These are phyloP conservation scores for Fusarium sp. DNA, from an alignment of 2,329 filamentous ascomycete species.

Conservation along the genomic window DNA sequence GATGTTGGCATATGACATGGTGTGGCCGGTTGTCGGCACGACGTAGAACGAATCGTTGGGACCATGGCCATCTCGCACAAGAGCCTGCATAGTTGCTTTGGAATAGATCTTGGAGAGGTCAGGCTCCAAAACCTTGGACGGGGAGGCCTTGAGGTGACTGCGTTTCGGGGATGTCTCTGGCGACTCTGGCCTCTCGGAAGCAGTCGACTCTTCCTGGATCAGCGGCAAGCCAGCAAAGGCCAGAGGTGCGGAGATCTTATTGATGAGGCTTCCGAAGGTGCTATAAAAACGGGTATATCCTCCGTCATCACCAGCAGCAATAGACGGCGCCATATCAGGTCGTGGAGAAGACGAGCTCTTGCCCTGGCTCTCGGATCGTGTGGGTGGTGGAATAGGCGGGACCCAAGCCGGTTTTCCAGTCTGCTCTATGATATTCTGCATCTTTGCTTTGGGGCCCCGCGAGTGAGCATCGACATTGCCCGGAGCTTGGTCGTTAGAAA, in stretches of 20 bases:
- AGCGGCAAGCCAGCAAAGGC: constrained; percentile 94
- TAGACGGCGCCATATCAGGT: constrained; percentile 39
- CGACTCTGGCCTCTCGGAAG: constrained; percentile 47
- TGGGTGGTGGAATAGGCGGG: constrained; percentile 52
- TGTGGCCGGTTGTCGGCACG: constrained; percentile 91
- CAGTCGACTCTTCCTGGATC: constrained; percentile 61
- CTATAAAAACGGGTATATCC: constrained; percentile 93
- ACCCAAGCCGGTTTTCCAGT: constrained; percentile 66
- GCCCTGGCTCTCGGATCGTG: constrained; percentile 41
- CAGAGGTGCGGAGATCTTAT: constrained; percentile 87
- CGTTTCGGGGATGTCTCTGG: constrained; percentile 55
- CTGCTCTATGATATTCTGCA: constrained; percentile 68
- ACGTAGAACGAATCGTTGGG: constrained; percentile 89
- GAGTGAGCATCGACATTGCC: constrained; percentile 73
- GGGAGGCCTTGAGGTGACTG: constrained; percentile 50
- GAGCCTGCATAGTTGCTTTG: constrained; percentile 82
- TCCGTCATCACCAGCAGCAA: constrained; percentile 67
- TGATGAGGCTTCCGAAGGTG: constrained; percentile 89
- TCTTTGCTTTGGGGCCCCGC: constrained; percentile 63
- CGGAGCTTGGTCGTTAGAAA: constrained; percentile 79
- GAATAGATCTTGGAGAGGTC: constrained; percentile 89
- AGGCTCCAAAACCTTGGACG: constrained; percentile 56
- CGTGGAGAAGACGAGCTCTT: constrained; percentile 43
- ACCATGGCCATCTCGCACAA: constrained; percentile 75
- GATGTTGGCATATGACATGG: constrained; percentile 92